Evolutionary conservation across 1,139 yeast genomes (phyloP), one percentile per base, ranked within the genome.

Genomic region (Diutina ranongensis): DNA sequence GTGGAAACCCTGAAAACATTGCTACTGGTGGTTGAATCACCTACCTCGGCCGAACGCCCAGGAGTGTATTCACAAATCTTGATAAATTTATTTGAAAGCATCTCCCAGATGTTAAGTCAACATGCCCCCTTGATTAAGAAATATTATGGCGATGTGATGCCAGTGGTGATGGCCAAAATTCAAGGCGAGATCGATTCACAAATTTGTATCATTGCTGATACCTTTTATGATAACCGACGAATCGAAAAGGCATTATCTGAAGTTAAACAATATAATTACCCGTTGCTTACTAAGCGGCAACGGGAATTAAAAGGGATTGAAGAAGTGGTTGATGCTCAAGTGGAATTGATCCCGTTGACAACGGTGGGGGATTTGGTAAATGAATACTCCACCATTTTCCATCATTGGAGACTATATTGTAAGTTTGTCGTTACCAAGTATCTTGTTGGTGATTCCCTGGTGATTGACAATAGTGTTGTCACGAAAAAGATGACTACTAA

Each of bases 151-250:
- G 63, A 71, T 18, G 80, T 86, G 25, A 79, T 89, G 68, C 65
- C 72, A 3, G 71, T 71, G 44, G 89, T 89, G 4, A 72, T 89
- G 52, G 78, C 73, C 25, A 76, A 76, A 48, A 81, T 92, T 33
- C 95, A 92, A 60, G 70, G 76, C 48, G 98, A 92, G 57, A 83
- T 94, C 19, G 98, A 92, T 57, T 72, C 89, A 13, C 98, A 92
- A 57, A 83, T 94, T 21, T 94, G 95, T 0, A 67, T 92, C 44
- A 83, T 92, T 10, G 71, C 86, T 47, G 97, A 92, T 59, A 86
- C 94, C 0, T 87, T 87, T 57, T 78, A 81, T 67, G 96, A 86
- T 53, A 72, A 76, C 45, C 73, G 86, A 50, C 69, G 83, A 38
- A 58, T 87, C 10, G 78, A 72, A 35, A 71, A 76, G 51, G 59